Conservation (phyloP, 345 rosid species). For the Camelina neglecta region DNA sequence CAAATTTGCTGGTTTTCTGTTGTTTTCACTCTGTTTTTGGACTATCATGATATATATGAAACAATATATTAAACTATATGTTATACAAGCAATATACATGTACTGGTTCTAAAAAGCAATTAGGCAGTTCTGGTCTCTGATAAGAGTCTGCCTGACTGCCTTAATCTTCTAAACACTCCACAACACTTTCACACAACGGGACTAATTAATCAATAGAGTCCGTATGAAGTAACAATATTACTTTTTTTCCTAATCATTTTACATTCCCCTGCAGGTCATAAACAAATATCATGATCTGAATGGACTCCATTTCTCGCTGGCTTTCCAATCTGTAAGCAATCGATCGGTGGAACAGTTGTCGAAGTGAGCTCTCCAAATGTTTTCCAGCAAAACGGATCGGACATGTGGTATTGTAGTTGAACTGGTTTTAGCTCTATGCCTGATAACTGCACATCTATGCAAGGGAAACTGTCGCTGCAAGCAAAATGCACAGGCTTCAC, state of each 20-base stretch:
- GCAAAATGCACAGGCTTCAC: slow-evolving; percentile 92
- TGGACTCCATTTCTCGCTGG: slow-evolving; percentile 74
- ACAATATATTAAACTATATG: slow-evolving; percentile 3
- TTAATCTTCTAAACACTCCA: slow-evolving; percentile 13
- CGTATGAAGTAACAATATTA: slow-evolving; percentile 6
- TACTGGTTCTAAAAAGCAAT: slow-evolving; percentile 24
- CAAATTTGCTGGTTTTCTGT: too few species aligned
- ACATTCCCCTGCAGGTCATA: slow-evolving; percentile 43
- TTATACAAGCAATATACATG: slow-evolving; percentile 28
- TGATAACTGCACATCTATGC: slow-evolving; percentile 74
- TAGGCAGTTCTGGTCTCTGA: slow-evolving; percentile 1
- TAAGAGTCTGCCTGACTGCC: slow-evolving; percentile 3
- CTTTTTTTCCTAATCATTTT: slow-evolving; percentile 23
- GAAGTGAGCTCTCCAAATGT: slow-evolving; percentile 79
- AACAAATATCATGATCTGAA: slow-evolving; percentile 65
- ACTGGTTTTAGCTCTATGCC: slow-evolving; percentile 72
- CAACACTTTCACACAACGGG: slow-evolving; percentile 1
- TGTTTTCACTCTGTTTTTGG: neutral
- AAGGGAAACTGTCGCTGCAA: slow-evolving; percentile 88
- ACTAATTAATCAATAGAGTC: neutral
- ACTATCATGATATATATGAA: neutral
- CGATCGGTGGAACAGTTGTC: slow-evolving; percentile 84
- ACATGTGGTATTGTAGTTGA: slow-evolving; percentile 75
- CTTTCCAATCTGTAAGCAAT: slow-evolving; percentile 84
- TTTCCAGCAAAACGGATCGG: slow-evolving; percentile 94